A percentile compares a stretch with the other conserved stretches of the same genome.
phyloP scores from a whole-genome alignment of 768 basidiomycete genomes.

The Fistulinella prunicolor region DNA sequence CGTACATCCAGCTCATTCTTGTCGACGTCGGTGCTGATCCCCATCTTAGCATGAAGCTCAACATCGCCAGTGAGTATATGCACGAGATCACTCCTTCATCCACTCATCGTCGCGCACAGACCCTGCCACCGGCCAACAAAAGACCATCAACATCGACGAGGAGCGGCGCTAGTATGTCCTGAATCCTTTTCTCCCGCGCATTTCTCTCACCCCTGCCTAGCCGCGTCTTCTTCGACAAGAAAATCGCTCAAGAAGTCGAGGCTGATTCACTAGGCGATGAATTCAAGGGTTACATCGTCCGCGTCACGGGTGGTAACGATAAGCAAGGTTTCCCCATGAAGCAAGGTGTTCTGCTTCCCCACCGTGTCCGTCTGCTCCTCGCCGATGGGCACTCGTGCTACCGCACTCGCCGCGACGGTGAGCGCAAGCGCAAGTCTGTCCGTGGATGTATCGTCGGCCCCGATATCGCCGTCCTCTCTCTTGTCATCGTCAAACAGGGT shows the following conservation, averaged over 20 bases:
- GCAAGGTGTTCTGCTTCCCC: slow-evolving; percentile 93
- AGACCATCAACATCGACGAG: slow-evolving; percentile 91
- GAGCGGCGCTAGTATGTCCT: slow-evolving; percentile 74
- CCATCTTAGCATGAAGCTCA: slow-evolving; percentile 82
- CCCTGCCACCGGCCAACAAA: slow-evolving; percentile 97
- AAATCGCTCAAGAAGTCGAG: slow-evolving; percentile 92
- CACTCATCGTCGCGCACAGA: slow-evolving; percentile 44
- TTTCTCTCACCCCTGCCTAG: slow-evolving; percentile 38
- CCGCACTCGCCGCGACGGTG: slow-evolving; percentile 86
- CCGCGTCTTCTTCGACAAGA: slow-evolving; percentile 96
- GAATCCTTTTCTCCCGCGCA: neutral
- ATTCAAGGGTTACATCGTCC: slow-evolving; percentile 95
- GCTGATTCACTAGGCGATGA: slow-evolving; percentile 91
- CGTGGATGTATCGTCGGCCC: slow-evolving; percentile 97
- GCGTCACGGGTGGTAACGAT: slow-evolving; percentile 98
- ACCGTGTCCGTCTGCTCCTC: slow-evolving; percentile 93
- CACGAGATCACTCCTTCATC: slow-evolving; percentile 1
- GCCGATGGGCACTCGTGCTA: slow-evolving; percentile 97
- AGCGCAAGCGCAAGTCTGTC: slow-evolving; percentile 98
- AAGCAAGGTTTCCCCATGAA: slow-evolving; percentile 99
- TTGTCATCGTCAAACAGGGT: slow-evolving; percentile 96
- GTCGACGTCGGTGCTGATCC: slow-evolving; percentile 1
- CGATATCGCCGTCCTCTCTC: slow-evolving; percentile 92
- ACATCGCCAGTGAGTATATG: slow-evolving; percentile 80
- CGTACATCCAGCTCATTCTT: neutral